Evolutionary conservation across 805 yeast species (phyloP).

Genomic region (Cyberlindnera xishuangbannaensis): DNA sequence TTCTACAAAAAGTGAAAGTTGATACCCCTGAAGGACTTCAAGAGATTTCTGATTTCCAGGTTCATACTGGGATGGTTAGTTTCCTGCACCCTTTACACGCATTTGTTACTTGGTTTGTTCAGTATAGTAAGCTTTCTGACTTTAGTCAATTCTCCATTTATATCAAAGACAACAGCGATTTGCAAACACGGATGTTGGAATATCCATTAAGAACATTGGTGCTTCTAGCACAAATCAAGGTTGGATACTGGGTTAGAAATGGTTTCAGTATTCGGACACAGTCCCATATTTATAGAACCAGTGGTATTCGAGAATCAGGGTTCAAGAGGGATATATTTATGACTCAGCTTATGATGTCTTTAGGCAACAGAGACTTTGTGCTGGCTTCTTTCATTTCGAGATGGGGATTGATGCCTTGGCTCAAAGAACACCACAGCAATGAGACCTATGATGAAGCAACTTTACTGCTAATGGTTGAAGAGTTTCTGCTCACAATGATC

Average conservation of each 20-base stretch:
- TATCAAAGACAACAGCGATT: constrained; percentile 10
- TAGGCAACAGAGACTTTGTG: constrained; percentile 50
- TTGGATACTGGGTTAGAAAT: constrained; percentile 92
- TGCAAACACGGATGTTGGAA: constrained; percentile 38
- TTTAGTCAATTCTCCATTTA: constrained; percentile 2
- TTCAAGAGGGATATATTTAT: constrained; percentile 72
- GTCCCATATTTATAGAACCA: constrained; percentile 67
- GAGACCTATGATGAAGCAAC: constrained; percentile 40
- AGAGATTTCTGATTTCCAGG: constrained; percentile 34
- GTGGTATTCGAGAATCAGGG: constrained; percentile 79
- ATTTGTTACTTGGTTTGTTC: constrained; percentile 64
- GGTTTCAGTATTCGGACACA: constrained; percentile 80
- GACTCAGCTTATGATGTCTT: constrained; percentile 54
- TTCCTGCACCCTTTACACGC: constrained; percentile 80
- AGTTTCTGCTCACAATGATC: constrained; percentile 63
- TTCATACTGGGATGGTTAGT: constrained; percentile 47
- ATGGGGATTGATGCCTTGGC: constrained; percentile 63
- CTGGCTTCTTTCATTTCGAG: constrained; percentile 55
- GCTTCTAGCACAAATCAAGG: constrained; percentile 73
- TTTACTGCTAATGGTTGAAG: constrained; percentile 68
- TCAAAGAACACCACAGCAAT: constrained; percentile 35
- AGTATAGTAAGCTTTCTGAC: constrained; percentile 37
- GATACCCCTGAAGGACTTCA: constrained; percentile 22
- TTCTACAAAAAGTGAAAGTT: constrained; percentile 9
- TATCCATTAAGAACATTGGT: constrained; percentile 76